Evolutionary conservation across 2,329 filamentous ascomycete genomes (phyloP), one percentile per base, ranked within the genome.

Genomic region (Fusarium chlamydosporum): DNA sequence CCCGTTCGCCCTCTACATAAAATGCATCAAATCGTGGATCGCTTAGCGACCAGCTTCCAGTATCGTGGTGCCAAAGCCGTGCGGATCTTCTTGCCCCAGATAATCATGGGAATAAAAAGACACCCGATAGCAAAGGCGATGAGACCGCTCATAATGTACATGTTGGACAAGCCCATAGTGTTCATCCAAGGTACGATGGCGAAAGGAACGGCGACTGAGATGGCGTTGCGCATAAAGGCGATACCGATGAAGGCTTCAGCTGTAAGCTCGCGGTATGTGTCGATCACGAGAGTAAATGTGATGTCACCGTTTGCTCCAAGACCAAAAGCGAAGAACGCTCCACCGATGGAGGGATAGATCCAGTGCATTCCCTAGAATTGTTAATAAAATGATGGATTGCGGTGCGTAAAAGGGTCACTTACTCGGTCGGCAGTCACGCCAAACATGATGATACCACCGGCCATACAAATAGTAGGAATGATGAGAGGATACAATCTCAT

Each of bases 391-490:
- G 13, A 18, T 6, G 3, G 2, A 3, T 2, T 8, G 0, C 3
- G 8, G 16, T 2, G n/a, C 12, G 0, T 2, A 7, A 1, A 23
- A 4, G 13, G 2, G 7, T 20, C 1, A 67, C 78, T 67, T 68
- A 80, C 80, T 20, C 73, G 65, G 13, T 75, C 74, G 4, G 78
- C 70, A 1, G 80, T 81, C 1, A 68, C 70, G 2, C 81, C 80
- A 65, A 81, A 82, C 74, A 82, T 79, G 3, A 79, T 76, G 4
- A 81, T 42, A 0, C 81, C 81, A 4, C 74, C 79, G 6, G 77
- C 72, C 73, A 80, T 75, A 4, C 72, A 35, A 0, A 81, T 10
- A 0, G 77, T 76, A 3, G 79, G 77, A 4, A 75, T n/a, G 1
- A 68, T 34, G 10, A 76, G 54, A 23, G 70, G 41, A 34, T 77